Evolutionary conservation across 2,329 filamentous ascomycete species (phyloP).

Genomic region (Talaromyces islandicus): DNA sequence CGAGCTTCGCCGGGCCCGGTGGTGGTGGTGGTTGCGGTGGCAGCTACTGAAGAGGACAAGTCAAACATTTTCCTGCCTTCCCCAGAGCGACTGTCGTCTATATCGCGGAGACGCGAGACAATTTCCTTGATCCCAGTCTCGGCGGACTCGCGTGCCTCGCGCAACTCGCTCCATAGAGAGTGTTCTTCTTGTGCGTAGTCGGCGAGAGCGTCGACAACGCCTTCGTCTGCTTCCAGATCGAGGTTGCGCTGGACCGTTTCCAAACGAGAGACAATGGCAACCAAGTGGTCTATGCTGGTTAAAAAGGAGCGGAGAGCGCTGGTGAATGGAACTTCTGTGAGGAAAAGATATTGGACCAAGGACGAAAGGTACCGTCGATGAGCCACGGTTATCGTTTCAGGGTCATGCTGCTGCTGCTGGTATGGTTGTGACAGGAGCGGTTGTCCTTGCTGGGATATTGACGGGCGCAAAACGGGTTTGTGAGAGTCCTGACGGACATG

Average conservation of each 20-base stretch:
- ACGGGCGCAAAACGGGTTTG: not conserved
- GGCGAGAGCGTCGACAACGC: slow-evolving; percentile 69
- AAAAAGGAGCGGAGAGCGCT: slow-evolving; percentile 32
- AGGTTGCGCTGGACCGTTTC: slow-evolving; percentile 70
- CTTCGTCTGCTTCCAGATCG: slow-evolving; percentile 76
- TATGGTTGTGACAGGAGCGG: slow-evolving; percentile 4
- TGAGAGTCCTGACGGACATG: not conserved
- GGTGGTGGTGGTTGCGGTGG: slow-evolving; percentile 16
- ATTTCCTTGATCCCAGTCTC: slow-evolving; percentile 61
- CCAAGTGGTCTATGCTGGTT: slow-evolving; percentile 67
- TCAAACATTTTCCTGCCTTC: slow-evolving; percentile 31
- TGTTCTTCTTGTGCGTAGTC: slow-evolving; percentile 67
- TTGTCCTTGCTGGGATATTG: not conserved
- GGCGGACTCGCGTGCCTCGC: slow-evolving; percentile 57
- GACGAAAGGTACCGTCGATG: slow-evolving; percentile 71
- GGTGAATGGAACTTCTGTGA: slow-evolving; percentile 37
- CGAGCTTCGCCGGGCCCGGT: slow-evolving; percentile 22
- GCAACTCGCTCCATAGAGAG: slow-evolving; percentile 60
- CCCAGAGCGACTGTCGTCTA: slow-evolving; percentile 52
- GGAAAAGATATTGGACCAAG: slow-evolving; percentile 45
- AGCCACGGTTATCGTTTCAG: slow-evolving; percentile 73
- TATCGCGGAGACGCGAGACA: slow-evolving; percentile 50
- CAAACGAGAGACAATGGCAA: slow-evolving; percentile 68
- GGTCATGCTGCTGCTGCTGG: slow-evolving; percentile 57
- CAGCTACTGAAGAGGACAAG: slow-evolving; percentile 8